A percentile compares a stretch with the other conserved stretches of the same genome.
Conservation (phyloP, 768 basidiomycete species). For the Vararia minispora region DNA sequence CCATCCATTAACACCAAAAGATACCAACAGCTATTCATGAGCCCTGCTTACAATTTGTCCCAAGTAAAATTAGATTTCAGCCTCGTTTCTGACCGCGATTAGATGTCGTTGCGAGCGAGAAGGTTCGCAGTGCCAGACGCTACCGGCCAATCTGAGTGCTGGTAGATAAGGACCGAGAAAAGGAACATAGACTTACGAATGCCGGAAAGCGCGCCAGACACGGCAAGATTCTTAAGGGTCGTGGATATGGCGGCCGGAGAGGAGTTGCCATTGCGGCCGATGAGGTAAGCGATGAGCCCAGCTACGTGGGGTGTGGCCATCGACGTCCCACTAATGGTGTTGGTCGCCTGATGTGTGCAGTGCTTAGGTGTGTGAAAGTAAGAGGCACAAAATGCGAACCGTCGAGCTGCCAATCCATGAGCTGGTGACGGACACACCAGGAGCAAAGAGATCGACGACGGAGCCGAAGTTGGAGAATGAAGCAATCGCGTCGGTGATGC, state of each 20-base stretch:
- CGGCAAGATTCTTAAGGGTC: background rate
- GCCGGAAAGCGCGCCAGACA: background rate
- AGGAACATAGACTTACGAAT: background rate
- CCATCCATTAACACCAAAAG: no score
- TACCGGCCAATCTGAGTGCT: background rate
- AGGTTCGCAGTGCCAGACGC: background rate
- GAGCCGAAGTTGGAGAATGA: conserved; percentile 13
- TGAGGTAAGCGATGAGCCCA: conserved; percentile 7
- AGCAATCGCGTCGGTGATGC: conserved; percentile 5
- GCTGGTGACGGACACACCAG: no score
- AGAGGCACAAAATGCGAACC: no score
- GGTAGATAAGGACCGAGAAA: background rate
- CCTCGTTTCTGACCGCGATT: background rate
- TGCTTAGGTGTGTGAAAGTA: no score
- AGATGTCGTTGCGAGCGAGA: conserved; percentile 2
- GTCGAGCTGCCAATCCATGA: no score
- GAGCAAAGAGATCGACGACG: conserved; percentile 7
- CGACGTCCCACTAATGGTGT: background rate
- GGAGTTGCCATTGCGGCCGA: conserved; percentile 4
- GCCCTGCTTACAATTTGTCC: background rate
- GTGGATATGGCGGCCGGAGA: conserved; percentile 5
- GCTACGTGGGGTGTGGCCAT: conserved; percentile 12
- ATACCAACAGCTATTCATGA: no score
- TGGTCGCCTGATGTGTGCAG: no score
- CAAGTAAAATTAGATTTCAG: background rate